A percentile compares a stretch with the other conserved stretches of the same genome.
phyloP scores from a whole-genome alignment of 441 rosid genomes.

The Brassica hybrid region DNA sequence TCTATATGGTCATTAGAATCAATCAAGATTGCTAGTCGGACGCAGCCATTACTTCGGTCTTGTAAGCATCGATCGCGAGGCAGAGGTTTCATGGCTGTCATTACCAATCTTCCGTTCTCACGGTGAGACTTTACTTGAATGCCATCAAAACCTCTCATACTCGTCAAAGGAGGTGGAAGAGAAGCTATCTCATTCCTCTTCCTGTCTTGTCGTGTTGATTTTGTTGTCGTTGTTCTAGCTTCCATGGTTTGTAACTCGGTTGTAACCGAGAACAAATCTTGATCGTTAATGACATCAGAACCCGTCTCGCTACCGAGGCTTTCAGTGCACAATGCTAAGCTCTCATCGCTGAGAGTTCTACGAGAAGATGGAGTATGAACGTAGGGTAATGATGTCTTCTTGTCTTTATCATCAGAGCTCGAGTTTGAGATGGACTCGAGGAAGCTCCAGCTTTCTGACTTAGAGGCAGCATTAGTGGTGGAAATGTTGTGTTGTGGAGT shows the following conservation, averaged over 20 bases:
- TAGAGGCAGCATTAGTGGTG: slow-evolving; percentile 17
- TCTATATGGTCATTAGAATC: slow-evolving; percentile 41
- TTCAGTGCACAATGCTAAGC: slow-evolving; percentile 85
- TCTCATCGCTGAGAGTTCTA: slow-evolving; percentile 63
- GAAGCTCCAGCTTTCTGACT: slow-evolving; percentile 58
- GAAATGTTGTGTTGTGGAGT: slow-evolving; percentile 31
- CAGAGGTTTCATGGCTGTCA: slow-evolving; percentile 56
- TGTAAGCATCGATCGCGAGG: slow-evolving; percentile 47
- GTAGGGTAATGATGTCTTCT: slow-evolving; percentile 43
- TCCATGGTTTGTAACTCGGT: slow-evolving; percentile 27
- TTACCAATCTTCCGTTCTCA: slow-evolving; percentile 70
- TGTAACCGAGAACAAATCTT: slow-evolving; percentile 47
- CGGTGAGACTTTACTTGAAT: slow-evolving; percentile 67
- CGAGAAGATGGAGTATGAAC: slow-evolving; percentile 54
- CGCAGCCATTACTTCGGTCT: slow-evolving; percentile 80
- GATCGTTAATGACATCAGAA: slow-evolving; percentile 47
- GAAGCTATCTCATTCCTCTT: slow-evolving; percentile 40
- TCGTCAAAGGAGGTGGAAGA: slow-evolving; percentile 85
- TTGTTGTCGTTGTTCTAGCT: slow-evolving; percentile 19
- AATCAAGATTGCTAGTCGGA: slow-evolving; percentile 55
- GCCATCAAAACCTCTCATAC: slow-evolving; percentile 59
- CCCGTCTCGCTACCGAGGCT: slow-evolving; percentile 86
- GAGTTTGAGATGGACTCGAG: slow-evolving; percentile 48
- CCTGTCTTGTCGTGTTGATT: slow-evolving; percentile 30
- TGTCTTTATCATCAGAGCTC: slow-evolving; percentile 38